phyloP scores from a whole-genome alignment of 495 filamentous ascomycete species.

The Penicillium tannophilum region DNA sequence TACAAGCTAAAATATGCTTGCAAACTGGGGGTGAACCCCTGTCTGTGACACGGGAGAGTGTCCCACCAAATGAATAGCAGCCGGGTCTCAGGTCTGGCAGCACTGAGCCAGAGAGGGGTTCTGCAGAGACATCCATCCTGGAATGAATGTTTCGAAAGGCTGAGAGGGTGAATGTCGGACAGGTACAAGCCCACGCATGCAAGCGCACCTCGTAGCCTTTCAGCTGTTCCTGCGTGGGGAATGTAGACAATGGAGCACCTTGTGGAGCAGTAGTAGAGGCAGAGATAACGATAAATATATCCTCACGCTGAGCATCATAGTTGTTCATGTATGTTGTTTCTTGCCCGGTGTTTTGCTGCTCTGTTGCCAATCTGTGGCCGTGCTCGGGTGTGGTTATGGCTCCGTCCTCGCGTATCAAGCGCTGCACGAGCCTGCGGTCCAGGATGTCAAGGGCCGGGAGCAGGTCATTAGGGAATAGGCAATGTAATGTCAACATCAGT shows the following conservation, averaged over 20 bases:
- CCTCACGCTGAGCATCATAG: conserved; percentile 18
- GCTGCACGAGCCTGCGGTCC: conserved; percentile 68
- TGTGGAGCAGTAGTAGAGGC: conserved; percentile 46
- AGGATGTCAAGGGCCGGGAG: conserved; percentile 82
- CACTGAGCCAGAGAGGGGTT: conserved; percentile 11
- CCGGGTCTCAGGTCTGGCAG: conserved; percentile 12
- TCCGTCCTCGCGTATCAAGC: conserved; percentile 25
- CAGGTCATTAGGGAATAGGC: conserved; percentile 55
- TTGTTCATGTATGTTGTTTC: background rate
- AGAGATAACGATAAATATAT: conserved; percentile 43
- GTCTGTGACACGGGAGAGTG: conserved; percentile 37
- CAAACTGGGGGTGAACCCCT: conserved; percentile 62
- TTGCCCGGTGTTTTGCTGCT: conserved; percentile 7
- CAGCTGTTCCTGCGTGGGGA: conserved; percentile 23
- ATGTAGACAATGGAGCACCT: conserved; percentile 20
- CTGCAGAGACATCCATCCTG: conserved; percentile 4
- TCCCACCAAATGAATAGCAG: conserved; percentile 54
- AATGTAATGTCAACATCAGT: conserved; percentile 55
- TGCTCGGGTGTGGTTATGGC: conserved; percentile 6
- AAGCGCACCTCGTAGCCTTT: conserved; percentile 69
- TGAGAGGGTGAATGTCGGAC: conserved; percentile 76
- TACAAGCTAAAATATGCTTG: conserved; percentile 86
- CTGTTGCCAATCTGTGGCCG: conserved; percentile 1
- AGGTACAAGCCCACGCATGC: conserved; percentile 85
- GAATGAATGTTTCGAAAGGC: conserved; percentile 53